Base-by-base conservation (phyloP, 106 monocot genomes). In the Allium sativum region DNA sequence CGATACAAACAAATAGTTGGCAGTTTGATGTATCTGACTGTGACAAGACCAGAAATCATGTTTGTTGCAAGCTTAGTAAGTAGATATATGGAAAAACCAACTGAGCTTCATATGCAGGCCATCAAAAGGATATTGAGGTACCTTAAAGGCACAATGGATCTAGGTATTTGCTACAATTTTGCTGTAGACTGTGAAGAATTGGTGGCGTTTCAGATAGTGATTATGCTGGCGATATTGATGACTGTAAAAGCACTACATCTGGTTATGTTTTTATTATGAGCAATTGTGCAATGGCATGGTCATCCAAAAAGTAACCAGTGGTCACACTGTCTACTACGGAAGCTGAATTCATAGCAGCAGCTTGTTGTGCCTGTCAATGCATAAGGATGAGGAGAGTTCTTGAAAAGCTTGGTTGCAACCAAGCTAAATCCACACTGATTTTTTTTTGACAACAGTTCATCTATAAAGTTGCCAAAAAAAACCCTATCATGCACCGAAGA, bases 1-100 rank as follows among this genome's bases (percentile, higher is more conserved):
- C 51, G 51, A 52, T 52, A 52, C 16, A 52, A 52, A 52, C 51
- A 52, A 16, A 52, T 52, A 16, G 51, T 52, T 52, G 51, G 51
- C 9, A 52, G 51, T 52, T 52, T 52, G 51, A 52, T 52, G 51
- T 52, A 52, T 16, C 7, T 52, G 51, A 1, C 51, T 52, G 51
- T 52, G 3, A 16, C 3, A 8, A 52, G 51, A 52, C 51, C 51
- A 52, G 51, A 52, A 6, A 12, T 52, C 51, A 52, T 52, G 51
- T 52, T 52, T 52, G 51, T 1, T 52, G 51, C 9, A 16, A 52
- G 12, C 51, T 16, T 13, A 52, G 51, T 52, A 52, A 52, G 51
- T 8, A 52, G 51, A 52, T 52, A 52, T 7, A 52, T 52, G 51
- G 51, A 52, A 8, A 52, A 52, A 13, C 51, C 51, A 52, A 52